Base-by-base conservation (phyloP, 2,329 filamentous ascomycete genomes). In the Xylariales sp. region DNA sequence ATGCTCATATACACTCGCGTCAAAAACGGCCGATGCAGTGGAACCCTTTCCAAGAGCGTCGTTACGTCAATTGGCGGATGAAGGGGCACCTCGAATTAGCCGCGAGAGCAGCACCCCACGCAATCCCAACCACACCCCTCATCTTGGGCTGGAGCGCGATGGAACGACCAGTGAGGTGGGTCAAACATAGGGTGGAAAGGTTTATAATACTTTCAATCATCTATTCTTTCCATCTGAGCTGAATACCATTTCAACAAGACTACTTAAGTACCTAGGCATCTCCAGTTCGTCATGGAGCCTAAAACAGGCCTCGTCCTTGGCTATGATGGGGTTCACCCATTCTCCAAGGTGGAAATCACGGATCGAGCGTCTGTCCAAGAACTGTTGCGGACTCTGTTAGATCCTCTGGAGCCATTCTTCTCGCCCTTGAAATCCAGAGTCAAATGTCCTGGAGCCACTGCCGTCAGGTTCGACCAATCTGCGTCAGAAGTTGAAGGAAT, bases 401-500 rank as follows among this genome's bases (percentile, higher is more conserved):
- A 86, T 52, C 85, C 86, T 7, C 69, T 90, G 4, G 70, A 81
- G 45, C 75, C 80, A 3, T 86, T 86, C 61, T 86, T 88, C 62
- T 88, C 85, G 1, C 78, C 80, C 0, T 57, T 69, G 31, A 76
- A 77, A 54, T 78, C 82, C 9, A 71, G 84, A 34, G 73, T 89
- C 34, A 80, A 78, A 53, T 76, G 82, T 18, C 76, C 76, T 1
- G 85, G 85, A 4, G 78, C 75, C 11, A 87, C 84, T 0, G 84
- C 84, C 14, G 86, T 87, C 15, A 72, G 84, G 19, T 90, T 89
- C 59, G 86, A 90, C 56, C 82, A 88, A 59, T 77, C 80, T 1
- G 86, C 84, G 7, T 84, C 85, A 2, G 84, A 89, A 55, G 75
- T 90, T 24, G 86, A 91, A 62, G 85, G 85, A 18, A 82, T 82